phyloP scores from a whole-genome alignment of 2,329 filamentous ascomycete genomes.

The Fusarium concolor region DNA sequence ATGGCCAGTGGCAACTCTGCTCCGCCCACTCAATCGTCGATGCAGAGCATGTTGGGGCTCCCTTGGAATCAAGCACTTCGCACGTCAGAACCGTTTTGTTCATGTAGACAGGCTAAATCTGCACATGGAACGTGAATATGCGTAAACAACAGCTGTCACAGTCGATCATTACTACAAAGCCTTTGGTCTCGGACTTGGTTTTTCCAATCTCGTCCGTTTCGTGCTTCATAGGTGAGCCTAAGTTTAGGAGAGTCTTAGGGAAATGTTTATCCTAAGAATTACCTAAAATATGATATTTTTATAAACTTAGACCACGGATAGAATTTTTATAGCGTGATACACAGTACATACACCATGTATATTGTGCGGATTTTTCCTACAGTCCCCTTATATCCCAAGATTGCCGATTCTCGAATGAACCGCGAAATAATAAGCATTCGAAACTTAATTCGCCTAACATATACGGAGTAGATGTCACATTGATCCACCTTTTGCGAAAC shows the following conservation, averaged over 20 bases:
- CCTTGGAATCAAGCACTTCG: conserved; percentile 15
- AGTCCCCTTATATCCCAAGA: not conserved
- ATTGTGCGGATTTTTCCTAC: too few relatives aligned
- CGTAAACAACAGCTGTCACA: not conserved
- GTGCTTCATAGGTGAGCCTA: not conserved
- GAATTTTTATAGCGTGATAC: too few relatives aligned
- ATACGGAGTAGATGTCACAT: conserved; percentile 17
- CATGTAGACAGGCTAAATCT: not conserved
- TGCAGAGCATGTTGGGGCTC: conserved; percentile 6
- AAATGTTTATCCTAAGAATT: not conserved
- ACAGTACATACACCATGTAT: too few relatives aligned
- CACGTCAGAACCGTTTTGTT: not conserved
- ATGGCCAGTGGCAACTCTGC: conserved; percentile 4
- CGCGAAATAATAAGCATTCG: not conserved
- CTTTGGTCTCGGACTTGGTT: conserved; percentile 3
- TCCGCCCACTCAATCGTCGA: conserved; percentile 21
- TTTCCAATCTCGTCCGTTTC: not conserved
- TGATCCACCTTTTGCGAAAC: not conserved
- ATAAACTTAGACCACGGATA: too few relatives aligned
- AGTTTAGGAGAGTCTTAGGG: not conserved
- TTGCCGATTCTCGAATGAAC: not conserved
- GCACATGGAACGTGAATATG: conserved; percentile 14
- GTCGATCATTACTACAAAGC: conserved; percentile 20
- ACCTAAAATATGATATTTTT: not conserved
- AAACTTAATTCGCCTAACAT: not conserved